phyloP scores from a whole-genome alignment of 192 early-diverging fungal genomes.

The Linnemannia zychae region DNA sequence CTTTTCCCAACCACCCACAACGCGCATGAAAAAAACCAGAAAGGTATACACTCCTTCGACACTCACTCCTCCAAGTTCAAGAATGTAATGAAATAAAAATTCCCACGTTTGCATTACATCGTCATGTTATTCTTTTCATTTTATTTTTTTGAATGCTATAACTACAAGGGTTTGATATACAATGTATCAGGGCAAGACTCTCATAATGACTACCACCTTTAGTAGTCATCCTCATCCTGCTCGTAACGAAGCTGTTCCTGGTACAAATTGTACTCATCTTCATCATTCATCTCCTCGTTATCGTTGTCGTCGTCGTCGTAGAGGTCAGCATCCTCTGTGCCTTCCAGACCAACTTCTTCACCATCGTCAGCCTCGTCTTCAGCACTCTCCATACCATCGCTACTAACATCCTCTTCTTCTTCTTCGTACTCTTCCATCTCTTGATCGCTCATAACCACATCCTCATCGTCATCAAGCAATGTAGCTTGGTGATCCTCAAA shows the following conservation, averaged over 20 bases:
- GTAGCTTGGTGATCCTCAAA: slow-evolving; percentile 20
- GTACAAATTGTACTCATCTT: slow-evolving; percentile 21
- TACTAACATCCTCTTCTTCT: slow-evolving; percentile 50
- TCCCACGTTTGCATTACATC: too few relatives aligned
- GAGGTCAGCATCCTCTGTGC: slow-evolving; percentile 3
- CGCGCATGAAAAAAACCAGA: too few relatives aligned
- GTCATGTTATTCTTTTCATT: neutral
- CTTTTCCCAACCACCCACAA: neutral
- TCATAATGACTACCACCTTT: neutral
- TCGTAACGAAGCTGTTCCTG: slow-evolving; percentile 10
- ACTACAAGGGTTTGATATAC: neutral
- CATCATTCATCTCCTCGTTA: slow-evolving; percentile 5
- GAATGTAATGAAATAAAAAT: too few relatives aligned
- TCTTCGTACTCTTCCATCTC: slow-evolving; percentile 53
- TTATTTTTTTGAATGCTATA: neutral
- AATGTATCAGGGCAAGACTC: neutral
- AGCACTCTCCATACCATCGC: neutral
- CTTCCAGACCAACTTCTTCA: slow-evolving; percentile 6
- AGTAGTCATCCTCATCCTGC: slow-evolving; percentile 13
- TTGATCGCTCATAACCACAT: slow-evolving; percentile 36
- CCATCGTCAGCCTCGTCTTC: slow-evolving; percentile 14
- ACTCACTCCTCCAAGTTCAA: too few relatives aligned
- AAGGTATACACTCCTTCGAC: too few relatives aligned
- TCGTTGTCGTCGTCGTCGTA: slow-evolving; percentile 11
- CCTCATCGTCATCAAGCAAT: slow-evolving; percentile 40